Evolutionary conservation across 345 rosid species (phyloP).

Genomic region (Arabidopsis thaliana): TAIR10.1 NC_003070.9:19490001-19490500

Average conservation of each 20-base stretch:
- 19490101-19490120: conserved; percentile 82
- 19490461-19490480: conserved; percentile 70
- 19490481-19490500: conserved; percentile 53
- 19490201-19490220: conserved; percentile 78
- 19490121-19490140: conserved; percentile 75
- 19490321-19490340: conserved; percentile 85
- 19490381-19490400: conserved; percentile 66
- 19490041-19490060: conserved; percentile 84
- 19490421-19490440: conserved; percentile 96
- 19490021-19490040: conserved; percentile 75
- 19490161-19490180: conserved; percentile 60
- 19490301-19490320: conserved; percentile 77
- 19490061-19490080: conserved; percentile 92
- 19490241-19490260: conserved; percentile 96
- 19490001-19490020: conserved; percentile 69
- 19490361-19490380: conserved; percentile 64
- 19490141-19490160: conserved; percentile 63
- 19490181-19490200: conserved; percentile 71
- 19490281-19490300: conserved; percentile 92
- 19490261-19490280: conserved; percentile 85
- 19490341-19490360: conserved; percentile 82
- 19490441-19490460: conserved; percentile 78
- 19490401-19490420: conserved; percentile 68
- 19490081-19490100: conserved; percentile 81
- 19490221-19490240: conserved; percentile 61